Percentiles rank a stretch among this genome's conserved stretches.
Evolutionary conservation across 1,139 yeast genomes (phyloP).

Genomic region (Protomyces gravidus): DNA sequence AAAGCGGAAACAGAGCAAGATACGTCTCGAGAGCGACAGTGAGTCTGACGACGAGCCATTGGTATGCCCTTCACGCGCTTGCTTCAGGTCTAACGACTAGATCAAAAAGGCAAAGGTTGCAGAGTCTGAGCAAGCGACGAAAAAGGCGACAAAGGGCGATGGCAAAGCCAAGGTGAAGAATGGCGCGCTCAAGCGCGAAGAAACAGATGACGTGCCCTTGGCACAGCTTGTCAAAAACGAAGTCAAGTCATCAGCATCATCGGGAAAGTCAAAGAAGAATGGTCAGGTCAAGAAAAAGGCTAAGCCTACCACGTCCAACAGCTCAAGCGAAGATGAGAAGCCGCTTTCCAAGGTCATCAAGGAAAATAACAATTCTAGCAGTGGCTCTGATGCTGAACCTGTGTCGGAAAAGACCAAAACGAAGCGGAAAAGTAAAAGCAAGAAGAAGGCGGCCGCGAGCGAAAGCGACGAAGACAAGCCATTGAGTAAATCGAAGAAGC

Average conservation of each 20-base stretch:
- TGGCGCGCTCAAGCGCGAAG: background rate
- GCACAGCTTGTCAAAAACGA: background rate
- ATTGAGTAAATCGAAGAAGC: background rate
- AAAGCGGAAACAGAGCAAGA: constrained; percentile 22
- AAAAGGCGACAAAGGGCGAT: background rate
- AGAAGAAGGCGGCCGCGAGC: background rate
- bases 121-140: background rate
- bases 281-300: background rate
- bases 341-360: constrained; percentile 15
- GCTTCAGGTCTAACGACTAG: background rate
- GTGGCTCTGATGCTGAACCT: constrained; percentile 7
- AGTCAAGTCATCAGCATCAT: background rate
- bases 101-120: constrained; percentile 7
- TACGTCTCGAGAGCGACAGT: constrained; percentile 10
- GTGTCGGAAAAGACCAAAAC: background rate
- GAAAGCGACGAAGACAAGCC: constrained; percentile 2
- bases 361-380: background rate
- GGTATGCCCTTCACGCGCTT: background rate
- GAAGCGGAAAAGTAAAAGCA: background rate
- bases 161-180: background rate
- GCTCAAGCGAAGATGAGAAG: constrained; percentile 13
- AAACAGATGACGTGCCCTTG: background rate
- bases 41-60: constrained; percentile 16
- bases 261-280: background rate
- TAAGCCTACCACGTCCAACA: background rate